A percentile compares a stretch with the other conserved stretches of the same genome.
These are phyloP conservation scores for Stephanocyclus meneghinianus DNA, from an alignment of 352 stramenopile genomes.

Conservation along the genomic window DNA sequence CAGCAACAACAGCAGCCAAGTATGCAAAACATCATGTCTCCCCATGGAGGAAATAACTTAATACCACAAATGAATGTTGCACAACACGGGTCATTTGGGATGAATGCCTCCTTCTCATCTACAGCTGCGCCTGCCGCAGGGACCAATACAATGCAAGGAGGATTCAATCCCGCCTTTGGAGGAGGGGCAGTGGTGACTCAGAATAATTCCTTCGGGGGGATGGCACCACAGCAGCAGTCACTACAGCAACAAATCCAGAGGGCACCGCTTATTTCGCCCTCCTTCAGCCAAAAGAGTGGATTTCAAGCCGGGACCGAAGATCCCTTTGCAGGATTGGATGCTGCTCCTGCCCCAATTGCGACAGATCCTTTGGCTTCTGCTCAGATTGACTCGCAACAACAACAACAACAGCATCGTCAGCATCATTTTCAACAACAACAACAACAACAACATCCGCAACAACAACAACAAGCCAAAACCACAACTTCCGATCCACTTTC, in stretches of 20 bases:
- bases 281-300: conserved; percentile 15
- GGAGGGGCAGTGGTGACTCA: neutral
- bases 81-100: neutral
- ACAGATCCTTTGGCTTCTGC: conserved; percentile 2
- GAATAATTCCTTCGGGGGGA: conserved; percentile 12
- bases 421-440: conserved; percentile 14
- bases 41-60: neutral
- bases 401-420: conserved; percentile 9
- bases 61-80: neutral
- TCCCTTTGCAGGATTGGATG: conserved; percentile 80
- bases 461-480: neutral
- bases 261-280: neutral
- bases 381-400: neutral
- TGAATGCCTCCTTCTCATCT: neutral
- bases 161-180: neutral
- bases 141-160: neutral
- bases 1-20: conserved; percentile 12
- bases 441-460: conserved; percentile 13
- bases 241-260: conserved; percentile 14
- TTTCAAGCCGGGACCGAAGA: conserved; percentile 55
- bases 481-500: neutral
- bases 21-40: conserved; percentile 1
- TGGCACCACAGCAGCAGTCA: conserved; percentile 3
- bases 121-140: neutral
- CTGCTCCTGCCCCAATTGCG: conserved; percentile 20